Evolutionary conservation across 805 yeast genomes (phyloP), one percentile per base, ranked within the genome.

Genomic region (Komagataella populi): DNA sequence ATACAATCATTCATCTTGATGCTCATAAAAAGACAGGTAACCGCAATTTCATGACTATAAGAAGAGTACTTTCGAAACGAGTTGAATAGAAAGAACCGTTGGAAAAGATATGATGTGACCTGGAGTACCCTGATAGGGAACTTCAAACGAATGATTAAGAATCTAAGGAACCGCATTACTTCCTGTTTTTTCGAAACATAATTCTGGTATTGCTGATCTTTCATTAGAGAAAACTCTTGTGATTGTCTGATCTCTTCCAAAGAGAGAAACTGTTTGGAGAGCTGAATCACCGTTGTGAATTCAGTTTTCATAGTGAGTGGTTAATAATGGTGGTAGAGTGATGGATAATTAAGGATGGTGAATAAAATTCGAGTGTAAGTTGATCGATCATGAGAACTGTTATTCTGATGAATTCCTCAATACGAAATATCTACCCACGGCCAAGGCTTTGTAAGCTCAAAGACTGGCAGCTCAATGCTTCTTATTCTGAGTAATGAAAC

Each of bases 1-100:
- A 88, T 82, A 46, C 89, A 86, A 60, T 89, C 96, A 60, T 87
- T 95, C 55, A 81, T 80, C 63, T 89, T 87, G 46, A 83, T 70
- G 2, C 96, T 84, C 14, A 87, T 68, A 52, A 85, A 76, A 6
- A 89, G 62, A 51, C 88, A 76, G 7, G 91, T 75, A 6, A 83
- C 65, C 0, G 87, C 86, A n/a, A 86, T 76, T 47, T 83, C 81
- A 55, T 72, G 72, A 47, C 81, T 78, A 50, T 55, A 48, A 30
- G 49, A 57, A 23, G 74, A 70, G 18, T 68, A 70, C 10, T 73
- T 71, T 53, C 76, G 80, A 59, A 83, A 83, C 54, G 67, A 66
- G 60, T 85, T 84, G 63, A 82, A 80, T 14, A 88, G 68, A 58
- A 77, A 81, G 58, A 74, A 84, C 49, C 88, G 68, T 57, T 88